Conservation (phyloP, 768 basidiomycete species). For the Lactarius vividus region DNA sequence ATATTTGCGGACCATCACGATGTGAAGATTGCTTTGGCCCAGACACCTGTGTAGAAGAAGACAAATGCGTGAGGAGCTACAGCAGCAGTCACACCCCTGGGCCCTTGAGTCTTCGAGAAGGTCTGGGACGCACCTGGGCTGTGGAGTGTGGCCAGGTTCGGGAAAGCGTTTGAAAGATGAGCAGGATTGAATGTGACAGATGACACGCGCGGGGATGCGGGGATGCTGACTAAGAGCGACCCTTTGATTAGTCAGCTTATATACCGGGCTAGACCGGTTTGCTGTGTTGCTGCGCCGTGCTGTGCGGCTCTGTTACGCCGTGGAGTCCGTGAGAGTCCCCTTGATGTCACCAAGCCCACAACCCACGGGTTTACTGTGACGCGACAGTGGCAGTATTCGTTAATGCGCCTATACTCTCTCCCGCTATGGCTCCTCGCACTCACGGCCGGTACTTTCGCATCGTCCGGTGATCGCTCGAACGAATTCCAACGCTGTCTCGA, state of each 20-base stretch:
- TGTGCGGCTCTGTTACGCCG: no score
- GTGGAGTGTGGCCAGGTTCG: background rate
- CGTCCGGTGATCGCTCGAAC: constrained; percentile 37
- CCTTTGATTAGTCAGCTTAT: background rate
- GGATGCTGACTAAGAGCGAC: background rate
- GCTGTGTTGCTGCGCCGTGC: background rate
- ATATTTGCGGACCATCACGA: constrained; percentile 29
- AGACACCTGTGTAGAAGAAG: background rate
- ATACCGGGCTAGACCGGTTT: background rate
- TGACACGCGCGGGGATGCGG: background rate
- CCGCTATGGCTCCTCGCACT: background rate
- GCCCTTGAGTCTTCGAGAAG: background rate
- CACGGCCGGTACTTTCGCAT: constrained; percentile 18
- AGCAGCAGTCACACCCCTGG: background rate
- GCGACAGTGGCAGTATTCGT: background rate
- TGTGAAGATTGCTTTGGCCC: background rate
- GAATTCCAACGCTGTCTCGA: constrained; percentile 39
- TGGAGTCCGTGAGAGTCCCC: background rate
- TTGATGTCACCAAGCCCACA: no score
- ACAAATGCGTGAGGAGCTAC: background rate
- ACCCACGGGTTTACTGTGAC: background rate
- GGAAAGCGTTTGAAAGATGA: background rate
- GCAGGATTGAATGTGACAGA: background rate
- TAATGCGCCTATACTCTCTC: constrained; percentile 24
- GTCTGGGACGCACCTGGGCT: constrained; percentile 2